These are phyloP conservation scores for cucumber (Cucumis sativus) DNA, from an alignment of 306 rosid genomes.

Conservation along the genomic window Cucumber_9930_V3 NC_026657.2:40765001-40765500, in stretches of 20 bases:
- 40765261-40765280: constrained; percentile 59
- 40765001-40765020: constrained; percentile 50
- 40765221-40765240: constrained; percentile 43
- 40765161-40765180: constrained; percentile 64
- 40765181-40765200: constrained; percentile 53
- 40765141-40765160: constrained; percentile 52
- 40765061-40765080: constrained; percentile 1
- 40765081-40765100: constrained; percentile 28
- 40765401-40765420: constrained; percentile 30
- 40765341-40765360: constrained; percentile 70
- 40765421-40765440: constrained; percentile 63
- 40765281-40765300: constrained; percentile 76
- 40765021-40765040: constrained; percentile 10
- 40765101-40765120: constrained; percentile 36
- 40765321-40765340: constrained; percentile 71
- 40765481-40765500: constrained; percentile 80
- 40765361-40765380: constrained; percentile 74
- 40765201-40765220: constrained; percentile 62
- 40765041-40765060: constrained; percentile 1
- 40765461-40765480: constrained; percentile 59
- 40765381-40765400: constrained; percentile 26
- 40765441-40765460: constrained; percentile 77
- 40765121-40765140: constrained; percentile 53
- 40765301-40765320: constrained; percentile 93
- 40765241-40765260: constrained; percentile 84